Evolutionary conservation across 306 rosid genomes (phyloP).

Genomic region (Glycine latifolia): DNA sequence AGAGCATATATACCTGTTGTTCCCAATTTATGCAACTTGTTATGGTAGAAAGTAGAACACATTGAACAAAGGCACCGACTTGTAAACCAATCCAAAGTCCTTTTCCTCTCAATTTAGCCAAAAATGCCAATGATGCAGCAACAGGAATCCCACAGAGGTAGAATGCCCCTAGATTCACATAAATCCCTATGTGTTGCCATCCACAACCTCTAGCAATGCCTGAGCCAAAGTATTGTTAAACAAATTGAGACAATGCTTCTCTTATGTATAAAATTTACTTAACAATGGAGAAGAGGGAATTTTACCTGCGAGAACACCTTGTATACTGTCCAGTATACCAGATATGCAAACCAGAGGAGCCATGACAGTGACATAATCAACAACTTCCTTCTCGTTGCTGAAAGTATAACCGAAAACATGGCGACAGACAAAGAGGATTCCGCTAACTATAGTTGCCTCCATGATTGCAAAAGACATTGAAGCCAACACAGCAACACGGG

Average conservation of each 20-base stretch:
- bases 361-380: conserved; percentile 68
- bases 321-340: conserved; percentile 60
- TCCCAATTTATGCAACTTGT: conserved; percentile 64
- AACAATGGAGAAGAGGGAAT: not conserved
- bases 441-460: conserved; percentile 50
- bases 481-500: conserved; percentile 59
- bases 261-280: not conserved
- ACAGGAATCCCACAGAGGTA: conserved; percentile 77
- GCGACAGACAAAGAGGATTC: conserved; percentile 54
- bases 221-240: conserved; percentile 13
- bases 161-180: conserved; percentile 67
- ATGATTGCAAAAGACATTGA: conserved; percentile 49
- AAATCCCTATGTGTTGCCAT: conserved; percentile 79
- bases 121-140: conserved; percentile 61
- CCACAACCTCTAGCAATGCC: conserved; percentile 82
- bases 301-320: conserved; percentile 68
- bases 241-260: not conserved
- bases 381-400: conserved; percentile 68
- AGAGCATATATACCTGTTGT: conserved; percentile 58
- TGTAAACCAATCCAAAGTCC: conserved; percentile 79
- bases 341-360: conserved; percentile 66
- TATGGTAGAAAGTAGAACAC: conserved; percentile 46
- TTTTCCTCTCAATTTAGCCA: conserved; percentile 52
- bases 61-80: conserved; percentile 61
- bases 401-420: conserved; percentile 60